Evolutionary conservation across 169 alveolate genomes (phyloP), one percentile per base, ranked within the genome.

Genomic region (Eimeria necatrix): DNA sequence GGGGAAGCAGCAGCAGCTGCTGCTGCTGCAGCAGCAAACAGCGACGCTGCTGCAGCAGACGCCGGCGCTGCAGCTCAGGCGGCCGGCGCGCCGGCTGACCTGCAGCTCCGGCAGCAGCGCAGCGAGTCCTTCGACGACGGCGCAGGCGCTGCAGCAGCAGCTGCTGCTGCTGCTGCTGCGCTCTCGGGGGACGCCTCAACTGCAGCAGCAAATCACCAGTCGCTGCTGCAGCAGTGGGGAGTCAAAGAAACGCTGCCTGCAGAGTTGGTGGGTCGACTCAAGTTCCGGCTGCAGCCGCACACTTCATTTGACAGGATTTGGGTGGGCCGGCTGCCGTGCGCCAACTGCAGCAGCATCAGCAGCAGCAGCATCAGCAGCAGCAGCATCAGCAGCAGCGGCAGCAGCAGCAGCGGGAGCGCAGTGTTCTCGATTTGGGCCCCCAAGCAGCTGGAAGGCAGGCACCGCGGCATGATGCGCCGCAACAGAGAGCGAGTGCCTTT

Each of bases 271-370:
- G 4, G 52, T 49, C 52, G 80, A 7, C 71, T 91, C 48, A 92
- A 81, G 51, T 76, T 78, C 24, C 59, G 81, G 48, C 61, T 92
- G 84, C 92, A 76, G 74, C 95, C 92, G 49, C 95, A 92, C 86
- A 76, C 80, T n/a, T 22, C 83, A 5, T 91, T 91, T 81, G 70
- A 91, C 52, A 10, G 70, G 64, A 20, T 91, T 32, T 91, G 95
- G 95, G 71, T 22, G 8, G 94, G 94, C 32, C 83, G 93, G 32
- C 52, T 83, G 91, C 71, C 60, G 12, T 56, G 52, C 16, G 20
- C 60, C 24, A 52, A 41, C 88, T 8, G 12, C 8, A 52, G 64
- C 52, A n/a, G 93, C 76, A 10, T 22, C 56, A 16, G 64, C 64
- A 56, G 64, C 64, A 56, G 64, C 64, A n/a, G n/a, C n/a, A n/a